phyloP scores from a whole-genome alignment of 2,329 filamentous ascomycete species.

The Waltergamsia citrina region DNA sequence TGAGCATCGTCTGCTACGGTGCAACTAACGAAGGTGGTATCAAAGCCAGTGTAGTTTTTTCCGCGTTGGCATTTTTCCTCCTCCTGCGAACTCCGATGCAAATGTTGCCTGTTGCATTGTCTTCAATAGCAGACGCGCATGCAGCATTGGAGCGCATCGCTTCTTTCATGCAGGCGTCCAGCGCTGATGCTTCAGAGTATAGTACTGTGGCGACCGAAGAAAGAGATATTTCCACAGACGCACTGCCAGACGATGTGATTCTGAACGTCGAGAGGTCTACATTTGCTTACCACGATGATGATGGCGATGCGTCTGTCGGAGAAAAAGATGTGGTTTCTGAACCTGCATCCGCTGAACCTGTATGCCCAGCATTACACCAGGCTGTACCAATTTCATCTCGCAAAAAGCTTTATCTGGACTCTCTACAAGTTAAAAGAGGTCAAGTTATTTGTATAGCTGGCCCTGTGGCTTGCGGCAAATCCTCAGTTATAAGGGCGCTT shows the following conservation, averaged over 20 bases:
- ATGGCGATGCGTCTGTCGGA: too few species aligned
- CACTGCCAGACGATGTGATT: constrained; percentile 5
- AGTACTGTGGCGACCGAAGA: too few species aligned
- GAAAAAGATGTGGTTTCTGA: too few species aligned
- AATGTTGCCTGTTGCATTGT: constrained; percentile 10
- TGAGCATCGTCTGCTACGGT: constrained; percentile 10
- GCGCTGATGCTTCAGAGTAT: background rate
- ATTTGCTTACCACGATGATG: constrained; percentile 10
- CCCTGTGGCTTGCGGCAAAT: too few species aligned
- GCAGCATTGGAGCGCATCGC: constrained; percentile 13
- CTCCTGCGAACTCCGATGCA: constrained; percentile 12
- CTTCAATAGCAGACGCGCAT: constrained; percentile 12
- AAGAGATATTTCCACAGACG: too few species aligned
- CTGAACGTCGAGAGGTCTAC: constrained; percentile 8
- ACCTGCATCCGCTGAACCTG: too few species aligned
- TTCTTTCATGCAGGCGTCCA: constrained; percentile 6
- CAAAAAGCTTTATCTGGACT: constrained; percentile 1
- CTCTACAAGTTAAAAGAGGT: constrained; percentile 3
- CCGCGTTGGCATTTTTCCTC: constrained; percentile 13
- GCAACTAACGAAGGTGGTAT: background rate
- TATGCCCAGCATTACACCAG: too few species aligned
- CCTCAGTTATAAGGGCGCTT: too few species aligned
- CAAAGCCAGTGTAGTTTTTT: constrained; percentile 1
- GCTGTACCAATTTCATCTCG: too few species aligned
- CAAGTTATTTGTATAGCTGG: too few species aligned